Percentiles rank a stretch among this genome's conserved stretches.
These are phyloP conservation scores for Sclerotinia glacialis DNA, from an alignment of 2,329 filamentous ascomycete species.

Conservation along the genomic window DNA sequence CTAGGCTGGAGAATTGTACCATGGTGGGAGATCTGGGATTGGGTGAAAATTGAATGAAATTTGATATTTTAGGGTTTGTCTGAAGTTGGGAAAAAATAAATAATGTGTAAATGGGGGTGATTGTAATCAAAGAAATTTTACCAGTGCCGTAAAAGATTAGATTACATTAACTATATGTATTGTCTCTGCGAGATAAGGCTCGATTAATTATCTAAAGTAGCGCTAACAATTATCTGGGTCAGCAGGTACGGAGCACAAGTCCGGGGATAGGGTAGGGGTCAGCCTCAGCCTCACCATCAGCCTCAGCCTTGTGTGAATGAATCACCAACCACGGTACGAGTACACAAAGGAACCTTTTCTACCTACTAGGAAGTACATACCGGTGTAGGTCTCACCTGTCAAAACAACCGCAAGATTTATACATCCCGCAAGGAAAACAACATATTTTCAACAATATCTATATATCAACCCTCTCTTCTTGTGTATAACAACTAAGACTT, in stretches of 20 bases:
- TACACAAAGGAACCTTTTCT: too few species aligned
- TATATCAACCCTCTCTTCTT: background rate
- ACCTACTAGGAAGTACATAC: background rate
- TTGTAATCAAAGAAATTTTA: constrained; percentile 17
- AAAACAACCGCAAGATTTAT: background rate
- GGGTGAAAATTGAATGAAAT: too few species aligned
- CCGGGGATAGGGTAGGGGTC: too few species aligned
- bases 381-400: background rate
- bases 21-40: constrained; percentile 20
- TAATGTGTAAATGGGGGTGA: background rate
- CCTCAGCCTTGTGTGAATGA: too few species aligned
- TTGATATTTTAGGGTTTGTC: background rate
- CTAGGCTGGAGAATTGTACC: constrained; percentile 32
- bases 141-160: background rate
- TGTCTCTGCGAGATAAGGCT: background rate
- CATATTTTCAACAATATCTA: too few species aligned
- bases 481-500: background rate
- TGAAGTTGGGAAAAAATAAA: background rate
- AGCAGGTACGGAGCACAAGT: background rate
- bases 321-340: too few species aligned
- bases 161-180: background rate
- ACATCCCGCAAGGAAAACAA: background rate
- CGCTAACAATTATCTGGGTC: background rate
- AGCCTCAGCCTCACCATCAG: too few species aligned
- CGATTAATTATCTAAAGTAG: background rate